Conservation (phyloP, 371 early-diverging fungal species). For the Parasitella parasitica region DNA sequence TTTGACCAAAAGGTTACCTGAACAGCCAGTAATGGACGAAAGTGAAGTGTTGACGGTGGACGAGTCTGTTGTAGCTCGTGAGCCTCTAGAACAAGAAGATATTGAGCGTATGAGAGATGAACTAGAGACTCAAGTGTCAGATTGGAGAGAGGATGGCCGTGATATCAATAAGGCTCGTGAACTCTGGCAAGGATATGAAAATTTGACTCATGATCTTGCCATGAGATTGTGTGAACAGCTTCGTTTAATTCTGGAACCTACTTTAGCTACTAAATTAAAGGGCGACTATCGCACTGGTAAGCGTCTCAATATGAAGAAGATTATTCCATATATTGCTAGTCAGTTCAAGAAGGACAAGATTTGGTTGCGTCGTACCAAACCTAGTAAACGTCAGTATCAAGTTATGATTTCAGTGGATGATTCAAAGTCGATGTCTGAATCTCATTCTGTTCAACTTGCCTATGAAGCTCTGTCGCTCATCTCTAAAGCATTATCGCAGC, state of each 20-base stretch:
- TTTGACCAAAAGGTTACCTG: constrained; percentile 36
- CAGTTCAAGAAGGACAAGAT: constrained; percentile 99
- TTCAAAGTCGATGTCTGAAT: constrained; percentile 96
- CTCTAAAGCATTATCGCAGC: constrained; percentile 87
- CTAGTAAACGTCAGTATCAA: constrained; percentile 97
- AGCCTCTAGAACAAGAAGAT: constrained; percentile 61
- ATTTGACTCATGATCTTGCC: constrained; percentile 86
- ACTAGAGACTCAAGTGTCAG: constrained; percentile 53
- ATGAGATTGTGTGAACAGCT: constrained; percentile 93
- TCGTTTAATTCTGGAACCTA: constrained; percentile 95
- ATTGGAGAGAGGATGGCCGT: constrained; percentile 63
- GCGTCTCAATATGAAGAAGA: constrained; percentile 99
- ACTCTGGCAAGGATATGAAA: constrained; percentile 88
- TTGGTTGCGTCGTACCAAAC: constrained; percentile 98
- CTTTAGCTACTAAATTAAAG: constrained; percentile 93
- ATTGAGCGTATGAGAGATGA: constrained; percentile 64
- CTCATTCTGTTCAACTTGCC: constrained; percentile 86
- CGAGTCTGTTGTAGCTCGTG: constrained; percentile 50
- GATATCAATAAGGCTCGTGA: constrained; percentile 68
- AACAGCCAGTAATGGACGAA: constrained; percentile 29
- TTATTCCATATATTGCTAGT: constrained; percentile 98
- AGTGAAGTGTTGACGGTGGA: constrained; percentile 40
- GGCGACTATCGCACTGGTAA: constrained; percentile 99
- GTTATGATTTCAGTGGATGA: constrained; percentile 99
- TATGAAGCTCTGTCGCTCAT: constrained; percentile 92